These are phyloP conservation scores for Apophysomyces variabilis DNA, from an alignment of 371 early-diverging fungal species.

Conservation along the genomic window DNA sequence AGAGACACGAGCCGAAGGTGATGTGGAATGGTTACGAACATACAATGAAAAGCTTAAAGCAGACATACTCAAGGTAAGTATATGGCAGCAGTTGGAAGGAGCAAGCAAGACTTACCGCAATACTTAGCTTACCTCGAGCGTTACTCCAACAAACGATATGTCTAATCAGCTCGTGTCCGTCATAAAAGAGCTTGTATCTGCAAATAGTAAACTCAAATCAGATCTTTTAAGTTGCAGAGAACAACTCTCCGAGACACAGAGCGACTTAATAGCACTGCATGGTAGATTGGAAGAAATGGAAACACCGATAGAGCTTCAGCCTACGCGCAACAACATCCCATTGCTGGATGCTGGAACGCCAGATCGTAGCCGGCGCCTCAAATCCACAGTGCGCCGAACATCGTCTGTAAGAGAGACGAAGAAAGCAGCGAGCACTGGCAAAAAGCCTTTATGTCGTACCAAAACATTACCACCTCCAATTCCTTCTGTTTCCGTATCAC, in stretches of 20 bases:
- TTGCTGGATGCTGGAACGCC: not conserved
- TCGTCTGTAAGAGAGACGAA: constrained; percentile 5
- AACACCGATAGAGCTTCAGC: not conserved
- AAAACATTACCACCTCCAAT: constrained; percentile 20
- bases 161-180: constrained; percentile 28
- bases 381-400: not conserved
- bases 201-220: constrained; percentile 47
- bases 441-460: constrained; percentile 6
- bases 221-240: constrained; percentile 46
- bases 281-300: constrained; percentile 28
- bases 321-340: not conserved
- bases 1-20: constrained; percentile 17
- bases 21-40: constrained; percentile 40
- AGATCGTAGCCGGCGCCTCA: not conserved
- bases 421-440: constrained; percentile 17
- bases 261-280: constrained; percentile 32
- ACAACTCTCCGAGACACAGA: constrained; percentile 36
- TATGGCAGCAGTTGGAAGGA: not conserved
- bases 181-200: constrained; percentile 50
- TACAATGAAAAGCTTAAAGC: constrained; percentile 47
- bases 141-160: not conserved
- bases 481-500: constrained; percentile 21
- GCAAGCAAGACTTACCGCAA: not conserved
- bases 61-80: constrained; percentile 44
- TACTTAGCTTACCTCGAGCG: constrained; percentile 32